These are phyloP conservation scores for Termitomyces sp. DNA, from an alignment of 768 basidiomycete species.

Conservation along the genomic window DNA sequence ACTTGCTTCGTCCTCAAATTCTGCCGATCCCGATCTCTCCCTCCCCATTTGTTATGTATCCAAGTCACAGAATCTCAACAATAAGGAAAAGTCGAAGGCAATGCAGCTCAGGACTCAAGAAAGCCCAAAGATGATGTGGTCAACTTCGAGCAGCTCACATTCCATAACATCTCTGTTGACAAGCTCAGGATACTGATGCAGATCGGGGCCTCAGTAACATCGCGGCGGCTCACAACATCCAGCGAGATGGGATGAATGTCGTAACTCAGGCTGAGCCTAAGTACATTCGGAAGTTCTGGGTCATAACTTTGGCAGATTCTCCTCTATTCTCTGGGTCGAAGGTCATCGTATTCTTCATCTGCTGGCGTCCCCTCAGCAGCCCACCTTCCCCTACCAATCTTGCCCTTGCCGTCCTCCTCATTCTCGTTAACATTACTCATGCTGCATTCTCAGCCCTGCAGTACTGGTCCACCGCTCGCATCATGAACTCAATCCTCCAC, in stretches of 20 bases:
- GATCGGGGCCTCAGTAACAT: conserved; percentile 3
- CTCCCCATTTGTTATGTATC: conserved; percentile 7
- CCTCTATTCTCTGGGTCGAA: conserved; percentile 11
- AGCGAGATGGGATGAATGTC: conserved; percentile 9
- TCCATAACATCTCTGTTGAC: conserved; percentile 3
- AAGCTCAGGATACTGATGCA: conserved; percentile 3
- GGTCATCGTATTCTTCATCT: conserved; percentile 11
- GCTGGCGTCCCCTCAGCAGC: conserved; percentile 10
- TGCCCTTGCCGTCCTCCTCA: conserved; percentile 10
- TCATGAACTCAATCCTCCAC: conserved; percentile 13
- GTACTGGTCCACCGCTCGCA: conserved; percentile 10
- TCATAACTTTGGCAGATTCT: conserved; percentile 11
- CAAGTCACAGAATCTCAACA: conserved; percentile 5
- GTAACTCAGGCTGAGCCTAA: conserved; percentile 2
- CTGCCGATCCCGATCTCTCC: neutral
- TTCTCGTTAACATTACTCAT: conserved; percentile 5
- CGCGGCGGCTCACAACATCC: conserved; percentile 1
- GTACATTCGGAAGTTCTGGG: conserved; percentile 2
- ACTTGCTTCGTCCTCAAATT: neutral
- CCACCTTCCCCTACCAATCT: conserved; percentile 11
- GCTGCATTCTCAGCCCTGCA: conserved; percentile 9
- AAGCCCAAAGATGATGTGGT: neutral
- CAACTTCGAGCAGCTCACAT: conserved; percentile 1
- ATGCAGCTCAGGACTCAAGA: neutral
- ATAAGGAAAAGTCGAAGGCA: neutral